Conservation (phyloP, 2,329 filamentous ascomycete genomes). For the Penicillium hordei region DNA sequence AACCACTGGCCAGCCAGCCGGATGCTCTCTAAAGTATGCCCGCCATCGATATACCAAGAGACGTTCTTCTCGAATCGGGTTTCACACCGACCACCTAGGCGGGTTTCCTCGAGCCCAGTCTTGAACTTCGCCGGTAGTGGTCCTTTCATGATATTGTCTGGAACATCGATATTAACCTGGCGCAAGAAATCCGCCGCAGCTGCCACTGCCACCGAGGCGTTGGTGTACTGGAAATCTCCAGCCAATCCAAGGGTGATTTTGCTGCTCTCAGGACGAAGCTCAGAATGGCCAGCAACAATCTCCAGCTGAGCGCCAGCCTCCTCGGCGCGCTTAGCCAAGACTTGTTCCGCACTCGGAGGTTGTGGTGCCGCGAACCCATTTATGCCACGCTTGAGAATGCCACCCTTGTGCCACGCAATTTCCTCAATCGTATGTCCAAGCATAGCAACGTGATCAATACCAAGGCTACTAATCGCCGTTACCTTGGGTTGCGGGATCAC, state of each 20-base stretch:
- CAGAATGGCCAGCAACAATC: constrained; percentile 51
- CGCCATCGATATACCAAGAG: constrained; percentile 81
- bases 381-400: constrained; percentile 72
- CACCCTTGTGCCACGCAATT: constrained; percentile 91
- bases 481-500: constrained; percentile 70
- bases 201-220: constrained; percentile 61
- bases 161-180: constrained; percentile 37
- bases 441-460: constrained; percentile 81
- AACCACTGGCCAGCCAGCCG: constrained; percentile 77
- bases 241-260: constrained; percentile 58
- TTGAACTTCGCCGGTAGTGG: constrained; percentile 62
- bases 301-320: constrained; percentile 52
- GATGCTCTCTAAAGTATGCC: constrained; percentile 83
- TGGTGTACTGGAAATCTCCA: constrained; percentile 63
- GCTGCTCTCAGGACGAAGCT: constrained; percentile 37
- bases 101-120: constrained; percentile 64
- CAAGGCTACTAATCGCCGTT: constrained; percentile 74
- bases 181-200: constrained; percentile 44
- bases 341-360: constrained; percentile 53
- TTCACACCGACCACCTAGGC: constrained; percentile 76
- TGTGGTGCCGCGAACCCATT: constrained; percentile 65
- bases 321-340: constrained; percentile 56
- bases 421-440: constrained; percentile 74
- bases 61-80: constrained; percentile 58
- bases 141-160: constrained; percentile 39